Evolutionary conservation across 345 rosid genomes (phyloP).

Genomic region (Psidium guajava): DNA sequence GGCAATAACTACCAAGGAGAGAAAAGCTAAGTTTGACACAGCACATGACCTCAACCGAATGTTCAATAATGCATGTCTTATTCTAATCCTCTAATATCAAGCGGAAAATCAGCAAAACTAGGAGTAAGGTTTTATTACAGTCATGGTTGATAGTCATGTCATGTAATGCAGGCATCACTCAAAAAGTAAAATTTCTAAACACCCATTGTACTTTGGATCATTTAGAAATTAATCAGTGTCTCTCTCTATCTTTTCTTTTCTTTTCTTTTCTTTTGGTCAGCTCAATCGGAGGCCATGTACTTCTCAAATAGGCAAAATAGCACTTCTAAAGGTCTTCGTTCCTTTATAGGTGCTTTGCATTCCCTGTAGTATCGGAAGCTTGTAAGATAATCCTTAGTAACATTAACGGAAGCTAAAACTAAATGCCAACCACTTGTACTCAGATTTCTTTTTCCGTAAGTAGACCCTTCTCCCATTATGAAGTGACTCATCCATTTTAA

Average conservation of each 20-base stretch:
- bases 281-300: background rate
- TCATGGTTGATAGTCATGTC: background rate
- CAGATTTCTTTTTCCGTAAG: background rate
- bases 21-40: background rate
- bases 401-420: background rate
- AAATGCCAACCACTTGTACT: background rate
- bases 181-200: background rate
- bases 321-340: background rate
- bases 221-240: background rate
- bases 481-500: background rate
- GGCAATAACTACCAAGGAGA: background rate
- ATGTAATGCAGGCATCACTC: background rate
- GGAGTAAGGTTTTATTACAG: background rate
- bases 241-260: background rate
- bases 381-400: background rate
- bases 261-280: background rate
- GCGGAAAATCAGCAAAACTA: background rate
- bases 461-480: background rate
- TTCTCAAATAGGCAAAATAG: background rate
- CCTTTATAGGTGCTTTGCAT: background rate
- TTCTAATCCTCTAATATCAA: background rate
- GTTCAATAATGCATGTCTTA: background rate
- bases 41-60: background rate
- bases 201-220: background rate
- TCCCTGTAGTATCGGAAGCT: background rate